Evolutionary conservation across 2,329 filamentous ascomycete species (phyloP).

Genomic region (Fusarium begoniae): DNA sequence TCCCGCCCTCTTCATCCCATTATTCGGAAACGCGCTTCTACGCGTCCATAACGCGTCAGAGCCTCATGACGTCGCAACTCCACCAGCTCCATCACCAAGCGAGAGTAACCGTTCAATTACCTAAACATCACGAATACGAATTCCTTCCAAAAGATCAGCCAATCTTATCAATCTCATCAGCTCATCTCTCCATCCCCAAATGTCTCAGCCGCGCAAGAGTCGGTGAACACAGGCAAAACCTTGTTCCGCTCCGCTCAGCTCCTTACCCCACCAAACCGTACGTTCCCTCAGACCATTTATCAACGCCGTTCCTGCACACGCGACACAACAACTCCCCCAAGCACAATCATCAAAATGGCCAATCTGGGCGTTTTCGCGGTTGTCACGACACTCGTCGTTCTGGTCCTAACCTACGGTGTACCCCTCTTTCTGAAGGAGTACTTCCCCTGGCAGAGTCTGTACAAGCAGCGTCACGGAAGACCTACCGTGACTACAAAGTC

Average conservation of each 20-base stretch:
- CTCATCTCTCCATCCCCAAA: not conserved
- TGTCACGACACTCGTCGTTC: slow-evolving; percentile 25
- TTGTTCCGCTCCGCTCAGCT: slow-evolving; percentile 35
- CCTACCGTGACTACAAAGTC: slow-evolving; percentile 48
- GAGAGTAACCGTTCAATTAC: not conserved
- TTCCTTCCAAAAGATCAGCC: not conserved
- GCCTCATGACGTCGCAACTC: not conserved
- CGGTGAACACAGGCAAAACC: slow-evolving; percentile 25
- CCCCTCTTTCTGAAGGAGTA: slow-evolving; percentile 47
- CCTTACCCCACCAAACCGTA: slow-evolving; percentile 36
- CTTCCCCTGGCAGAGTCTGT: slow-evolving; percentile 48
- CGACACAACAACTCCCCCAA: not conserved
- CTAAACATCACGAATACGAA: not conserved
- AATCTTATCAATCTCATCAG: not conserved
- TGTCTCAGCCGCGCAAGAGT: not conserved
- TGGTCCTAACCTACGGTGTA: slow-evolving; percentile 41
- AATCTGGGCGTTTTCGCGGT: slow-evolving; percentile 12
- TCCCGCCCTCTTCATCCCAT: not conserved
- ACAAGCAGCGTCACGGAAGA: slow-evolving; percentile 45
- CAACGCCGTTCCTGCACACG: slow-evolving; percentile 6
- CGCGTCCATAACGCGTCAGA: not conserved
- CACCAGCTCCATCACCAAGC: not conserved
- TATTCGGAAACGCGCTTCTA: not conserved
- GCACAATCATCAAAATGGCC: slow-evolving; percentile 21
- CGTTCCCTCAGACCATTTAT: slow-evolving; percentile 7